Base-by-base conservation (phyloP, 768 basidiomycete genomes). In the Mycena latifolia region DNA sequence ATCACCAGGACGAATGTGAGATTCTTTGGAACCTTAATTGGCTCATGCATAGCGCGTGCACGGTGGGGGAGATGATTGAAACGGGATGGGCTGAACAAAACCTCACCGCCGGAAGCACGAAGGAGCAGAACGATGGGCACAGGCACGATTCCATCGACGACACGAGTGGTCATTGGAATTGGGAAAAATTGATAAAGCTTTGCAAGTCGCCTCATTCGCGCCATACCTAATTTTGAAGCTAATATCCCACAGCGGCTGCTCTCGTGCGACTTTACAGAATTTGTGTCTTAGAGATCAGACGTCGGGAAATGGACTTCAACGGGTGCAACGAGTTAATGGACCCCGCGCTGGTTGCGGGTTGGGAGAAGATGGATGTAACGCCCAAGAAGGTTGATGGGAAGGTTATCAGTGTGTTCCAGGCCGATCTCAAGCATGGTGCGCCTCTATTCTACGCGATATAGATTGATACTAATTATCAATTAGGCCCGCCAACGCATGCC, bases 21-120 rank as follows among this genome's bases (percentile, higher is more conserved):
- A 55, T 71, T 1, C 46, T 61, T 4, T 76, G 59, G 48, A 58
- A 74, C 15, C 75, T 78, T 27, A 75, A 76, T 31, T 79, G 72
- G 48, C 57, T 73, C 11, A 27, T 25, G 35, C 66, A 68, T 45
- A 69, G 63, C 11, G 77, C 72, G 5, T 67, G 69, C 52, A 77
- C 72, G 0, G 69, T 55, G 47, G 76, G 76, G 0, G 77, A 80
- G 67, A 51, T 66, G 39, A 78, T 80, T 28, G 76, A 80, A 56
- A 55, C 51, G 0, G 48, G 55, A 0, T 73, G 72, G 72, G 56
- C 59, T 2, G 72, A 66, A 29, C 50, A 48, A 3, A 69, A 69
- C 29, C 52, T 69, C 10, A 60, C 53, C 2, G 61, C 63, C 20
- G 71, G 67, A 11, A 71, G 66, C 35, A 66, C 67, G 7, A 52